Evolutionary conservation across 1,284 basidiomycete genomes (phyloP), one percentile per base, ranked within the genome.

Genomic region (Tremellales sp.): DNA sequence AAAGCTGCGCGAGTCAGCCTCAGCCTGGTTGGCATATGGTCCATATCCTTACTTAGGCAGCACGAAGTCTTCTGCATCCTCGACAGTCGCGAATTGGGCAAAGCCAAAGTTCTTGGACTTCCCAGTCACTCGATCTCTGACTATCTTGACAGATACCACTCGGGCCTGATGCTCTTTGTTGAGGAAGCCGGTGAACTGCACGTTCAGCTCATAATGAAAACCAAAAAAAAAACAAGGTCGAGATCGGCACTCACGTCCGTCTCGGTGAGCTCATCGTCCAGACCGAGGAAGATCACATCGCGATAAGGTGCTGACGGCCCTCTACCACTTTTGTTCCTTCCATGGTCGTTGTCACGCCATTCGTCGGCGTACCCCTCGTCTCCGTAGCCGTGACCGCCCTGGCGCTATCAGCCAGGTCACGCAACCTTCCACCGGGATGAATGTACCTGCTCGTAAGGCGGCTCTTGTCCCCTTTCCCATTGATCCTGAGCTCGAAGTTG

Each of bases 21-120:
- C n/a, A n/a, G n/a, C n/a, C 1, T 15, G 22, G 12, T n/a, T n/a
- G n/a, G n/a, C n/a, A 19, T 23, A n/a, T 21, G 5, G 15, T 23
- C n/a, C n/a, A n/a, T n/a, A n/a, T n/a, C n/a, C 72, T 52, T 37
- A 74, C 73, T 85, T 81, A 37, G 87, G 85, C 57, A 88, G 84
- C 68, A 97, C 85, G 71, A 96, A 93, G 8, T 85, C 82, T 53
- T 83, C 81, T 13, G 92, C 90, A 56, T 89, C 85, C 61, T 89
- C 87, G 41, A 86, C 79, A 52, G 79, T 84, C 27, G 84, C 75
- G 71, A 97, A 96, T 73, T 89, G 86, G 61, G 89, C 91, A 73
- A 97, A 97, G 45, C 90, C 92, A 69, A 93, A 94, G 64, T 87
- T 85, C 76, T 92, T 92, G 48, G 89, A 91, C 55, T 80, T 74